Conservation (phyloP, 257 asterid genomes). For the Ligustrum vulgare region DNA sequence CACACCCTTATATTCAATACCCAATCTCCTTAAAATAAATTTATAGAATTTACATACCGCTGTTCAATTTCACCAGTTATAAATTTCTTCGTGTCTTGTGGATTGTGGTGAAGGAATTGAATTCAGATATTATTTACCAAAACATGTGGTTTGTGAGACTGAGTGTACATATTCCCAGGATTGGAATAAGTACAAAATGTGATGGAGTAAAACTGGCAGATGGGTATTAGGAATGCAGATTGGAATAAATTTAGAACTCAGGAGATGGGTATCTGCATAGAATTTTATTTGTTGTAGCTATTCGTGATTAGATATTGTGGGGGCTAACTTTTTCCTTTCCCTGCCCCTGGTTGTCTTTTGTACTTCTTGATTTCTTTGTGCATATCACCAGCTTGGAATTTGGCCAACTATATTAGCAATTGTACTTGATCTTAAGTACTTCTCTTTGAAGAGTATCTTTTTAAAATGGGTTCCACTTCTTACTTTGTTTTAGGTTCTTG, state of each 20-base stretch:
- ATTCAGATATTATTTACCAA: neutral
- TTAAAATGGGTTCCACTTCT: neutral
- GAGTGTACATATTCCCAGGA: too few relatives aligned
- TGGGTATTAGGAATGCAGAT: conserved; percentile 1
- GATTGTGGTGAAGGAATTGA: neutral
- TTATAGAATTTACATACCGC: neutral
- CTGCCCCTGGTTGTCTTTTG: neutral
- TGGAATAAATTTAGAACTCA: neutral
- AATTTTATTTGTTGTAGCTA: neutral
- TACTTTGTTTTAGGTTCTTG: conserved; percentile 2
- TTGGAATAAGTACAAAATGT: neutral
- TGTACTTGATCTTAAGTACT: neutral
- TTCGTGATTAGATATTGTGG: neutral
- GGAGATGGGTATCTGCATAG: neutral
- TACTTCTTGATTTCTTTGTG: neutral
- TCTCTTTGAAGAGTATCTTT: neutral
- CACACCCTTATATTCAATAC: neutral
- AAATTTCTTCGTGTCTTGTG: neutral
- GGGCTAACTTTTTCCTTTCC: neutral
- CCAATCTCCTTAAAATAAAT: neutral
- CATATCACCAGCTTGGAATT: neutral
- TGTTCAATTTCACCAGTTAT: neutral
- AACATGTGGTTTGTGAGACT: neutral
- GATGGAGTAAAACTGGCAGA: neutral
- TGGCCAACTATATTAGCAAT: neutral